These are phyloP conservation scores for Hsuehochloa calcarea DNA, from an alignment of 176 grass and related monocot genomes.

Conservation along the genomic window DNA sequence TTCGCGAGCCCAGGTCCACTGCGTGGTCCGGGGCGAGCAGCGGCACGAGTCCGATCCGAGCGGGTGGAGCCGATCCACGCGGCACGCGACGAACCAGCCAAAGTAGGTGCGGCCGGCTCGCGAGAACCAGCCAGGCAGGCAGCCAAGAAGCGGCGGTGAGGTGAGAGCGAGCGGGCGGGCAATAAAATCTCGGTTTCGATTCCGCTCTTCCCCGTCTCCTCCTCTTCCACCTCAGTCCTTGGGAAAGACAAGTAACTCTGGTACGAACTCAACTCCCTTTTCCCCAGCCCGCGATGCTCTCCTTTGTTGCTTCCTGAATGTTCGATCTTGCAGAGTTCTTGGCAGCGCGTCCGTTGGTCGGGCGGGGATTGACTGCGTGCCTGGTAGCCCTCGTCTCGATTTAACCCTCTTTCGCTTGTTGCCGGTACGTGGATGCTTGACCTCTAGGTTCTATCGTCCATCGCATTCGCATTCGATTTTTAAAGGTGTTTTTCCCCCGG, in stretches of 20 bases:
- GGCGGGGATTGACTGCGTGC: neutral
- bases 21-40: too few species aligned
- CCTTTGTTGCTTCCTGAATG: neutral
- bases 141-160: neutral
- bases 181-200: slow-evolving; percentile 11
- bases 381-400: neutral
- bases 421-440: neutral
- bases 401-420: neutral
- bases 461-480: neutral
- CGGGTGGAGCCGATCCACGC: neutral
- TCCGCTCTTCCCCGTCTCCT: neutral
- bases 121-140: neutral
- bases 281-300: neutral
- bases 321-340: neutral
- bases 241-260: neutral
- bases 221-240: neutral
- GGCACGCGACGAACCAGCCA: neutral
- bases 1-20: too few species aligned
- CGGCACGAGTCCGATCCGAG: neutral
- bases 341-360: neutral
- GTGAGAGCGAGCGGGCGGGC: neutral
- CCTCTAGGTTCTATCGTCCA: neutral
- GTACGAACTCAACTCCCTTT: slow-evolving; percentile 6
- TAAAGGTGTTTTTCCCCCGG: neutral
- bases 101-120: neutral